Base-by-base conservation (phyloP, 2,329 filamentous ascomycete species). In the Beauveria rudraprayagi region DNA sequence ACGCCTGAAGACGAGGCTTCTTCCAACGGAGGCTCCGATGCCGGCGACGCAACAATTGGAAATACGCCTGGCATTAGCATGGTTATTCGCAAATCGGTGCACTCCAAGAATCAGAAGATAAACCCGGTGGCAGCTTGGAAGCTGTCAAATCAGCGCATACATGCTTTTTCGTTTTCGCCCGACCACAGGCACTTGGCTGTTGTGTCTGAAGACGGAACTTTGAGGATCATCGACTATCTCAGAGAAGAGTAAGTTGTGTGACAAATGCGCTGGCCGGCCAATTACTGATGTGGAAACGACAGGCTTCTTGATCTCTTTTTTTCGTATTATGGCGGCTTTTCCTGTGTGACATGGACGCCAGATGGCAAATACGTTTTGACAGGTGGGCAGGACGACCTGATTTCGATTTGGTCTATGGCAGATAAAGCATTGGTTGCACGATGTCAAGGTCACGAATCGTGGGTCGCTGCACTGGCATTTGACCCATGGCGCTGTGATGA, bases 401-500 rank as follows among this genome's bases (percentile, higher is more conserved):
- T 99, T 14, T 95, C 92, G 0, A 97, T 99, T 67, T 99, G 94
- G 94, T 94, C 88, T 17, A 81, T 96, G 43, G 83, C 86, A 46
- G 94, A 97, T 69, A 86, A 85, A 51, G 84, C 87, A 58, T 86
- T 99, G 55, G 88, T 99, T 55, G 94, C 93, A 19, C 85, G 94
- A 64, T 97, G 94, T 71, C 91, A 95, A 70, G 94, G 94, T 3
- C 94, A 99, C 74, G 89, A 95, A 65, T 96, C 92, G 5, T 99
- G 92, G 92, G 92, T 99, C 0, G 92, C 91, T 3, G 86, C 88
- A 17, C 91, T 99, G 44, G 91, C 91, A 3, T 99, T 97, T 72
- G 94, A 99, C 72, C 92, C 92, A 0, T 99, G 94, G 94, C 84
- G 92, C 65, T 99, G 94, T 70, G 94, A 99, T 70, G 91, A 96